Percentiles rank a stretch among this genome's conserved stretches.
phyloP scores from a whole-genome alignment of 345 rosid genomes.

The Salix arbutifolia region DNA sequence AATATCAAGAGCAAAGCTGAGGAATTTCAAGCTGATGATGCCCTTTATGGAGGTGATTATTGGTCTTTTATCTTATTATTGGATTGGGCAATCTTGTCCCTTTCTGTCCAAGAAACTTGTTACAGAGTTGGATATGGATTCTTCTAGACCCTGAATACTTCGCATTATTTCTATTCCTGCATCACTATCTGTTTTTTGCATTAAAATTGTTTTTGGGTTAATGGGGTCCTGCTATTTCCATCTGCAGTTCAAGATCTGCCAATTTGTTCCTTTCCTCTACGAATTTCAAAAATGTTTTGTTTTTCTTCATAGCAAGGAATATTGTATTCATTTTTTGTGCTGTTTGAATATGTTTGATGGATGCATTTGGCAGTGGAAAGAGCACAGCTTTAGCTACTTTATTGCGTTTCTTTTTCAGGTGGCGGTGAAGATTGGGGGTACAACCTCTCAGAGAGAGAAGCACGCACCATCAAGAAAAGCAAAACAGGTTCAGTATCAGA shows the following conservation, averaged over 20 bases:
- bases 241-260: slow-evolving; percentile 37
- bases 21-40: slow-evolving; percentile 77
- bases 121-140: slow-evolving; percentile 18
- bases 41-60: slow-evolving; percentile 42
- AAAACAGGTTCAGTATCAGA: slow-evolving; percentile 64
- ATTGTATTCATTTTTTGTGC: slow-evolving; percentile 21
- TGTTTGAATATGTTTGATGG: slow-evolving; percentile 38
- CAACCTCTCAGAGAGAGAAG: slow-evolving; percentile 65
- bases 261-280: slow-evolving; percentile 35
- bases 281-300: slow-evolving; percentile 9
- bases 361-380: slow-evolving; percentile 30
- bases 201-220: slow-evolving; percentile 17
- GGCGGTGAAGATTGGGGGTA: slow-evolving; percentile 68
- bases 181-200: slow-evolving; percentile 14
- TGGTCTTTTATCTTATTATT: neutral
- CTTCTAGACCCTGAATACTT: slow-evolving; percentile 24
- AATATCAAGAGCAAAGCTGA: slow-evolving; percentile 76
- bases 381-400: slow-evolving; percentile 60
- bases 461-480: slow-evolving; percentile 85
- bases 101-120: slow-evolving; percentile 10
- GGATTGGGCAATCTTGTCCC: slow-evolving; percentile 20
- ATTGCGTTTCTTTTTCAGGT: slow-evolving; percentile 57
- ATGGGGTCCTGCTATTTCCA: slow-evolving; percentile 14
- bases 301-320: slow-evolving; percentile 5
- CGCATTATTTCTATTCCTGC: slow-evolving; percentile 15